Base-by-base conservation (phyloP, 129 eudicot genomes). In the Arctium minus region DNA sequence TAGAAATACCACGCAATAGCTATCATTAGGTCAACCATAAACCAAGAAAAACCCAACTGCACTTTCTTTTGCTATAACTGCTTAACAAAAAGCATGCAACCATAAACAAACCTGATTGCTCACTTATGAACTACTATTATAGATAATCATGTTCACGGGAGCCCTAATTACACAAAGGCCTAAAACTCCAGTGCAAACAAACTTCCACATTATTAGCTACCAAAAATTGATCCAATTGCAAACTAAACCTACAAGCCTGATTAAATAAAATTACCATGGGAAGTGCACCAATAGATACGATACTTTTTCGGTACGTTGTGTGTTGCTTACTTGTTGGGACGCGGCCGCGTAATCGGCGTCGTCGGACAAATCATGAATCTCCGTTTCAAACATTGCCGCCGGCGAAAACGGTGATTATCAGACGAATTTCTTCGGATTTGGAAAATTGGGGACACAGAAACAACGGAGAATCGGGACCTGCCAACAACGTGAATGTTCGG, bases 341-440 rank as follows among this genome's bases (percentile, higher is more conserved):
- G 92, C 87, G 29, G 92, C 97, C 30, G 94, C 97, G 86, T 92
- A 92, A 86, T 92, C 97, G 78, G 94, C 93, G 78, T 92, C 97
- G 67, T 92, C 97, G 8, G 97, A 83, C 50, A 92, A 84, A 79
- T 92, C 97, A 74, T 88, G 84, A 42, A 83, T 44, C 17, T 90
- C 94, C 7, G 88, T 73, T 82, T 92, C 97, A 37, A 70, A 83
- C 97, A 92, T 92, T 87, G 81, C 73, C 76, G 86, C 71, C 22
- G 72, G 74, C 73, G 38, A 75, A 73, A 18, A 15, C 42, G 77
- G 44, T 31, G 44, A 76, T 76, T 33, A 68, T 50, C 32, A 42
- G 79, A 72, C 17, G 64, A 17, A 22, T 85, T 68, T 42, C 86
- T 84, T 87, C 36, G 88, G 18, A 12, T 40, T 53, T 53, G 44